These are phyloP conservation scores for Argentina anserina DNA, from an alignment of 306 rosid species.

Conservation along the genomic window DNA sequence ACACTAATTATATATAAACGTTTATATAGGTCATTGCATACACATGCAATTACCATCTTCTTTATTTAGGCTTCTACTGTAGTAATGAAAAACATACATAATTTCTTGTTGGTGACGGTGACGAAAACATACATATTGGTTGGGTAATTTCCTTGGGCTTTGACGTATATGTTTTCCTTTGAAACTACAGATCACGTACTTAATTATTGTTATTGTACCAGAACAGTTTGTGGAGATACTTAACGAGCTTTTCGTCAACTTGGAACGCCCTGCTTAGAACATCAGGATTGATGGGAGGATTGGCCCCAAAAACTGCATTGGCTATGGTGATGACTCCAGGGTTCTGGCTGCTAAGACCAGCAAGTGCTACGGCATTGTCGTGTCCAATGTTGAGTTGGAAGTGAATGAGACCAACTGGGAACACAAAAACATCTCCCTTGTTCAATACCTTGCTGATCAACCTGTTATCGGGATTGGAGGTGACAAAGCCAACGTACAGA, in stretches of 20 bases:
- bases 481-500: constrained; percentile 8
- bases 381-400: background rate
- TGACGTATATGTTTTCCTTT: background rate
- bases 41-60: background rate
- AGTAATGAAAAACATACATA: background rate
- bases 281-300: constrained; percentile 1
- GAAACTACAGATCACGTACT: background rate
- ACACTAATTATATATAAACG: too few species aligned
- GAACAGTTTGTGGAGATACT: constrained; percentile 4
- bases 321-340: constrained; percentile 7
- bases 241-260: constrained; percentile 13
- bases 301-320: constrained; percentile 3
- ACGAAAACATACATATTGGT: background rate
- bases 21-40: background rate
- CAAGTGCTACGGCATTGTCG: background rate
- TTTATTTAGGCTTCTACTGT: background rate
- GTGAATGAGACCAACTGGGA: constrained; percentile 6
- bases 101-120: background rate
- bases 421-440: constrained; percentile 9
- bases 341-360: constrained; percentile 6
- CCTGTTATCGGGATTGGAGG: background rate
- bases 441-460: constrained; percentile 1
- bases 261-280: background rate
- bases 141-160: background rate
- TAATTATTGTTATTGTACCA: background rate